Conservation (phyloP, 2,329 filamentous ascomycete genomes). For the Penicillium paneum region DNA sequence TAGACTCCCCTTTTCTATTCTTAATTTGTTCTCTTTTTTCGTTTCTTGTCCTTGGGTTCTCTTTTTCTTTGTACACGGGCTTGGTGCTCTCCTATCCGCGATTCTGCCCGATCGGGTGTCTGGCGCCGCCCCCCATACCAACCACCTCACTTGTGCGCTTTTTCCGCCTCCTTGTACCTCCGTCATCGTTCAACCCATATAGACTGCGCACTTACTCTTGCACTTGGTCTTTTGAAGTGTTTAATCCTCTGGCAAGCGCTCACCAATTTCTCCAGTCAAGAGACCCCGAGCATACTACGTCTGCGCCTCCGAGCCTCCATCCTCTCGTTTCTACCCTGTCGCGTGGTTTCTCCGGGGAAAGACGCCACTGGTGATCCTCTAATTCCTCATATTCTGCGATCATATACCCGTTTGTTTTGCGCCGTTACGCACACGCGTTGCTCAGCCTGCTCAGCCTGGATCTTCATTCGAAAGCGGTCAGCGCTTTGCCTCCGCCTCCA, state of each 20-base stretch:
- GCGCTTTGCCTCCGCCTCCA: constrained; percentile 17
- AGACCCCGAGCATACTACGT: constrained; percentile 1
- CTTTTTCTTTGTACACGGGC: constrained; percentile 13
- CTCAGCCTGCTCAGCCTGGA: not conserved
- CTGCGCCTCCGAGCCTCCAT: constrained; percentile 17
- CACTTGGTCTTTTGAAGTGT: constrained; percentile 1
- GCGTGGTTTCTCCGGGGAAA: constrained; percentile 19
- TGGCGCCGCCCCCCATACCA: constrained; percentile 16
- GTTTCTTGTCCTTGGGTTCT: constrained; percentile 12
- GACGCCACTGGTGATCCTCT: constrained; percentile 7
- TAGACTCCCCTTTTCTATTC: constrained; percentile 11
- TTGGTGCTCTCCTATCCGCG: constrained; percentile 11
- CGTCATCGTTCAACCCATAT: constrained; percentile 23
- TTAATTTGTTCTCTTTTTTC: constrained; percentile 9
- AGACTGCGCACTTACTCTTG: constrained; percentile 10
- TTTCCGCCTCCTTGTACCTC: constrained; percentile 26
- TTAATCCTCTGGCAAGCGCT: constrained; percentile 11
- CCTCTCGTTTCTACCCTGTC: constrained; percentile 15
- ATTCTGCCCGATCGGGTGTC: constrained; percentile 25
- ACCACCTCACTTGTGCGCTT: constrained; percentile 21
- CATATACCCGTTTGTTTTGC: not conserved
- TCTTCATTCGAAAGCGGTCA: constrained; percentile 13
- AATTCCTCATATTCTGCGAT: constrained; percentile 1
- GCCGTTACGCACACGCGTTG: constrained; percentile 9
- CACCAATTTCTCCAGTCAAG: constrained; percentile 8